Base-by-base conservation (phyloP, 108 stramenopile species). In the Fistulifera pelliculosa region DNA sequence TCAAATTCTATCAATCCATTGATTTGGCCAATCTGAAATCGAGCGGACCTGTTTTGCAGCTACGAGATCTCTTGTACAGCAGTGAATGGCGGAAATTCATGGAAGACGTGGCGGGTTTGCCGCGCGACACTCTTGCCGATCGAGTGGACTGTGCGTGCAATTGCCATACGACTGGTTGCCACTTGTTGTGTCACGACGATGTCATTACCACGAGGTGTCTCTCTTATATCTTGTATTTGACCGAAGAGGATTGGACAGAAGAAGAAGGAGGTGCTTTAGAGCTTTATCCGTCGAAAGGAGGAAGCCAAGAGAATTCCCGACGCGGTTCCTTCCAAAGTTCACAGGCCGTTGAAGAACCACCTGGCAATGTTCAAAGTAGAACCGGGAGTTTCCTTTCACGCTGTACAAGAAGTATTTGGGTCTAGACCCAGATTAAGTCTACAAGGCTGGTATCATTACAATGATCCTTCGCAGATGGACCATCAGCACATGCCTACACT, bases 121-220 rank as follows among this genome's bases (percentile, higher is more conserved):
- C 69, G 49, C 60, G 64, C 0, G 80, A 76, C 7, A 83, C 84
- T 6, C 57, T 92, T 39, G 84, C 69, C 1, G 73, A 79, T 50
- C 68, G 88, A 62, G 86, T 96, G 39, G 97, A 98, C 65, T 93
- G 93, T 68, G 94, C 94, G 47, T 89, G 83, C 57, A 98, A 98
- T 61, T 91, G 93, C 52, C 95, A 96, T 61, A 76, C 90, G 0
- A 79, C 78, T 35, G 92, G 94, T 0, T 95, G 97, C 65, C 97
- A 98, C 68, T 71, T 98, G 45, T 72, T 98, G 1, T 96, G 95
- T 66, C 97, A 98, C 65, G 97, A 98, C 55, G 97, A 98, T 68
- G 95, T 96, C 35, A 98, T 98, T 62, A 93, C 93, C 0, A 95
- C 89, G 0, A 60, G 97, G 24, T 77, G 87, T 54, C 71, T 98